A percentile compares a stretch with the other conserved stretches of the same genome.
phyloP scores from a whole-genome alignment of 805 yeast species.

The Cyberlindnera americana region DNA sequence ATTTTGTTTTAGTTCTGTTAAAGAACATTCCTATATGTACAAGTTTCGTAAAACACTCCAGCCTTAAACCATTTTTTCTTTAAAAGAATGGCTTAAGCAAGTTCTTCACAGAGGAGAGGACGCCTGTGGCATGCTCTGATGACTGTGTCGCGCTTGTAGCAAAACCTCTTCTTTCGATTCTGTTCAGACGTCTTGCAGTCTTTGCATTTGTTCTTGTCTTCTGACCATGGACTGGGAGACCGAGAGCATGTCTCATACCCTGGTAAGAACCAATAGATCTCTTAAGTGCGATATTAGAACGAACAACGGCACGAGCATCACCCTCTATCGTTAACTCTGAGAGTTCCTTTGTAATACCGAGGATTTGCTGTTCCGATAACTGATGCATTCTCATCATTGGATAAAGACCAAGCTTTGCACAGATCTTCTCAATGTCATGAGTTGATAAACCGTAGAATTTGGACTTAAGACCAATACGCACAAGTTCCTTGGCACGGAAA shows the following conservation, averaged over 20 bases:
- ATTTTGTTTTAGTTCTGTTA: neutral
- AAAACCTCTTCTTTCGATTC: slow-evolving; percentile 57
- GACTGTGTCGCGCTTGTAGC: slow-evolving; percentile 11
- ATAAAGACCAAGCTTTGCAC: slow-evolving; percentile 86
- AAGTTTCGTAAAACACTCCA: neutral
- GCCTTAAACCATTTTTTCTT: neutral
- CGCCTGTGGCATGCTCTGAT: slow-evolving; percentile 13
- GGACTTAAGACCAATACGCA: slow-evolving; percentile 62
- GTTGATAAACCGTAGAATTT: slow-evolving; percentile 87
- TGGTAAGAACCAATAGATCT: slow-evolving; percentile 78
- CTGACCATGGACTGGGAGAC: slow-evolving; percentile 85
- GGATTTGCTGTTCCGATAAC: slow-evolving; percentile 79
- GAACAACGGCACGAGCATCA: slow-evolving; percentile 65
- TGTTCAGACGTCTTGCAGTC: slow-evolving; percentile 85
- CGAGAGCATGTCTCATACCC: slow-evolving; percentile 86
- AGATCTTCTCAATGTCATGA: slow-evolving; percentile 64
- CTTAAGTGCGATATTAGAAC: slow-evolving; percentile 76
- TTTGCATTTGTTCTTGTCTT: slow-evolving; percentile 85
- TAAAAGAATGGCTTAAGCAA: slow-evolving; percentile 20
- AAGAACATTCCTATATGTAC: too few relatives aligned
- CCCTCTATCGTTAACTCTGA: slow-evolving; percentile 82
- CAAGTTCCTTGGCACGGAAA: slow-evolving; percentile 29
- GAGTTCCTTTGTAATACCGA: slow-evolving; percentile 84
- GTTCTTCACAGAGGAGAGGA: slow-evolving; percentile 24
- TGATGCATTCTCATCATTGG: slow-evolving; percentile 95